Percentiles rank a stretch among this genome's conserved stretches.
Conservation (phyloP, 192 early-diverging fungal species). For the Rhizoclosmatium globosum region DNA sequence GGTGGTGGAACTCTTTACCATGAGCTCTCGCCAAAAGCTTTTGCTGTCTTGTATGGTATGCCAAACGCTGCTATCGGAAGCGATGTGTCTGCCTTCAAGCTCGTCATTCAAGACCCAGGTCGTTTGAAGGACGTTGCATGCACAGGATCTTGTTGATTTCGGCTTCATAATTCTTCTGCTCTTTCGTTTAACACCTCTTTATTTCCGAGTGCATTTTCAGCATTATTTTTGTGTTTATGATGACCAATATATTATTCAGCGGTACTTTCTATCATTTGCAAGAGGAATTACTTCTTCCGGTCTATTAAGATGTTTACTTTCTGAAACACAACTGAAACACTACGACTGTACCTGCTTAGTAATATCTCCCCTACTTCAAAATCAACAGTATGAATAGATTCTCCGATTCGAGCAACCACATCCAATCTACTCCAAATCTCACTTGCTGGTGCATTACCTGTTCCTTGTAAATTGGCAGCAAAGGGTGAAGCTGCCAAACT, state of each 20-base stretch:
- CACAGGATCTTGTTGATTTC: not conserved
- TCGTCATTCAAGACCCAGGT: slow-evolving; percentile 29
- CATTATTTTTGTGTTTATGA: not conserved
- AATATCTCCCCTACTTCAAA: not conserved
- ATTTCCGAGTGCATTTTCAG: not conserved
- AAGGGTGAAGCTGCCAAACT: slow-evolving; percentile 2
- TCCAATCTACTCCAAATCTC: slow-evolving; percentile 2
- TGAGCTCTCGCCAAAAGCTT: slow-evolving; percentile 18
- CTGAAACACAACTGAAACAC: not conserved
- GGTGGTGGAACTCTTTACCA: slow-evolving; percentile 25
- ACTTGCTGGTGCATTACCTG: slow-evolving; percentile 1
- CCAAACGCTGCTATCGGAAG: not conserved
- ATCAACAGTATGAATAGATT: not conserved
- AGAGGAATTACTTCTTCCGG: not conserved
- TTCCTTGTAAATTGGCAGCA: not conserved
- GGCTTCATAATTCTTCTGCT: not conserved
- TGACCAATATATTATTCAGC: not conserved
- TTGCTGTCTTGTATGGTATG: slow-evolving; percentile 30
- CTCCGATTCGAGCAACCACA: slow-evolving; percentile 9
- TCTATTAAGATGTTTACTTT: not conserved
- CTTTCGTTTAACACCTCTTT: not conserved
- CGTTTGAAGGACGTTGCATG: not conserved
- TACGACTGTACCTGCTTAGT: not conserved
- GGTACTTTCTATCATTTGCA: slow-evolving; percentile 8
- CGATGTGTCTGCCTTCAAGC: not conserved